A percentile compares a stretch with the other conserved stretches of the same genome.
phyloP scores from a whole-genome alignment of 768 basidiomycete species.

The Lentinus brumalis region DNA sequence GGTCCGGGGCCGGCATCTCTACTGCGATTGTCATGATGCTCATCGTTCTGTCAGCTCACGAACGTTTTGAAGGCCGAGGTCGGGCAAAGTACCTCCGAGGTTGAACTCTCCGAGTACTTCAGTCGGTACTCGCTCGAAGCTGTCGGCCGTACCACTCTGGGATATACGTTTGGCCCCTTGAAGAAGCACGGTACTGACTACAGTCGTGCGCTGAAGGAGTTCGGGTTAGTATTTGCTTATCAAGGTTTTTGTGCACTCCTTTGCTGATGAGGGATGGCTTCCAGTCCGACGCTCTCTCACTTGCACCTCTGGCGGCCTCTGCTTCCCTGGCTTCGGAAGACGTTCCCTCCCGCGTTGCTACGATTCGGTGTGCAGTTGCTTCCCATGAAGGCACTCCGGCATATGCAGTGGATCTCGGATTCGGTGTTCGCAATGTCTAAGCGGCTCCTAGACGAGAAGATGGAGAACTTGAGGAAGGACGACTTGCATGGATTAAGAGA shows the following conservation, averaged over 20 bases:
- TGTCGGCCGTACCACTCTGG: conserved; percentile 6
- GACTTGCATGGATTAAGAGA: conserved; percentile 5
- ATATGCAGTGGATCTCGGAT: conserved; percentile 8
- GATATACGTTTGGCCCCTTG: conserved; percentile 9
- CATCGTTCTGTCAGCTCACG: not conserved
- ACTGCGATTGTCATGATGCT: not conserved
- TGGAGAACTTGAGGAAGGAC: not conserved
- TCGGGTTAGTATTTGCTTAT: not conserved
- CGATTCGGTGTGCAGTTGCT: conserved; percentile 1
- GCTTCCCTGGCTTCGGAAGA: conserved; percentile 3
- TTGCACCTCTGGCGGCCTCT: not conserved
- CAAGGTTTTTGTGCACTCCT: not conserved
- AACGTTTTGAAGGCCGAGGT: not conserved
- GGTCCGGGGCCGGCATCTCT: not conserved
- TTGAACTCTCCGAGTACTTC: conserved; percentile 6
- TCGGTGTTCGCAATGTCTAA: not conserved
- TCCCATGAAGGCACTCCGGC: conserved; percentile 1
- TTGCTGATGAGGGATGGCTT: not conserved
- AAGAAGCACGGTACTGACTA: conserved; percentile 12
- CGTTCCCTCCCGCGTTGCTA: conserved; percentile 2
- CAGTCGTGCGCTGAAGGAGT: conserved; percentile 13
- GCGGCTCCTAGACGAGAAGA: conserved; percentile 4
- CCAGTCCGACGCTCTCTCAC: conserved; percentile 5
- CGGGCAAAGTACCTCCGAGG: not conserved
- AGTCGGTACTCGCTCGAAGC: conserved; percentile 11